Percentiles rank a stretch among this genome's conserved stretches.
phyloP scores from a whole-genome alignment of 768 basidiomycete genomes.

The Xerocomellus amylosporus region DNA sequence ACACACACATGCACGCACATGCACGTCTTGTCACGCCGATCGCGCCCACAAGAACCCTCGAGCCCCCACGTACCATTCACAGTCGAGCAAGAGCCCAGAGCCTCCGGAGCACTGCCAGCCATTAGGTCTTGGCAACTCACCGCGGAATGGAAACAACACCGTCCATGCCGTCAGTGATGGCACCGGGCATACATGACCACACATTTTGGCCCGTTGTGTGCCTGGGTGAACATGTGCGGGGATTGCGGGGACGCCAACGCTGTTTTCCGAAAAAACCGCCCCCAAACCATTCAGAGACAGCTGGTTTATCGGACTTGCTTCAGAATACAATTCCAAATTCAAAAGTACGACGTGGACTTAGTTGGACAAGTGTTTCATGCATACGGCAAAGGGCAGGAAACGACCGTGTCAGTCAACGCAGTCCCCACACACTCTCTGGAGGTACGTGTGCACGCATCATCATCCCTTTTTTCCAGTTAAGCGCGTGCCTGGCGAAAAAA shows the following conservation, averaged over 20 bases:
- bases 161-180: constrained; percentile 13
- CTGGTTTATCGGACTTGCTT: background rate
- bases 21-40: background rate
- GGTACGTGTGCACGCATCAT: background rate
- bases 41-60: too few relatives aligned
- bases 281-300: background rate
- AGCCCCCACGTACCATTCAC: background rate
- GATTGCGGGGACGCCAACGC: constrained; percentile 8
- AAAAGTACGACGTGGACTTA: background rate
- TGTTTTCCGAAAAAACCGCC: background rate
- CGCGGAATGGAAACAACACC: constrained; percentile 1
- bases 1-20: background rate
- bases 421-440: background rate
- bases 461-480: background rate
- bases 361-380: constrained; percentile 12
- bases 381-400: constrained; percentile 1
- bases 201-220: background rate
- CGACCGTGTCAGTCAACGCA: background rate
- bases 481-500: background rate
- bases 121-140: constrained; percentile 8
- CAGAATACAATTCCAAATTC: constrained; percentile 11
- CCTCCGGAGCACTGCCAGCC: constrained; percentile 7
- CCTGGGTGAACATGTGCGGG: constrained; percentile 1
- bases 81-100: background rate
- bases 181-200: constrained; percentile 3